Conservation (phyloP, 495 filamentous ascomycete species). For the Penicillium canariense region DNA sequence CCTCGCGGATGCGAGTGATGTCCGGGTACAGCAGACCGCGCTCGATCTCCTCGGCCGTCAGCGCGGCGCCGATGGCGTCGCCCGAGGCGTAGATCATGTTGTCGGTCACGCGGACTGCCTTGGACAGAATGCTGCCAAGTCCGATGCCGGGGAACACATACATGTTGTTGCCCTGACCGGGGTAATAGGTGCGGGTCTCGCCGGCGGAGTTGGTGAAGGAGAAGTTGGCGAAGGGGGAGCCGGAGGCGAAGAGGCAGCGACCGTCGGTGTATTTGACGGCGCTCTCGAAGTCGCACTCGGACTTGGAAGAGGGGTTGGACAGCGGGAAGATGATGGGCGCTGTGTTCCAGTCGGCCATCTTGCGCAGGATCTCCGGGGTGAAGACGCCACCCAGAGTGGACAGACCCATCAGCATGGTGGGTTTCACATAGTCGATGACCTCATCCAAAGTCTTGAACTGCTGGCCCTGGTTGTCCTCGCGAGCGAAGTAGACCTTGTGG, state of each 20-base stretch:
- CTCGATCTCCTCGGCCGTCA: slow-evolving; percentile 76
- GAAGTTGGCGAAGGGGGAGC: slow-evolving; percentile 84
- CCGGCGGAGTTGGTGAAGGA: slow-evolving; percentile 57
- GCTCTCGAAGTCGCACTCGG: slow-evolving; percentile 94
- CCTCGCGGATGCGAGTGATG: slow-evolving; percentile 85
- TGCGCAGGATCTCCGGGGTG: slow-evolving; percentile 79
- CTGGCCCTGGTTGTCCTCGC: slow-evolving; percentile 84
- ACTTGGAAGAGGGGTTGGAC: slow-evolving; percentile 91
- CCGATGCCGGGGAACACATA: slow-evolving; percentile 98
- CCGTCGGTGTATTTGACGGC: slow-evolving; percentile 87
- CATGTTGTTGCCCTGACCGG: slow-evolving; percentile 91
- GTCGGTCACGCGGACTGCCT: slow-evolving; percentile 85
- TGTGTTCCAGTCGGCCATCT: slow-evolving; percentile 79
- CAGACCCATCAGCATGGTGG: slow-evolving; percentile 90
- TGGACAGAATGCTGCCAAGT: slow-evolving; percentile 88
- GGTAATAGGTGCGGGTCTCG: slow-evolving; percentile 68
- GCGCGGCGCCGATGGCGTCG: slow-evolving; percentile 70
- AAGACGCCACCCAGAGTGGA: slow-evolving; percentile 94
- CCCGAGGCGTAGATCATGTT: slow-evolving; percentile 93
- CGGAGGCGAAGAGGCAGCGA: slow-evolving; percentile 88
- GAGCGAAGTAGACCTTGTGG: slow-evolving; percentile 97
- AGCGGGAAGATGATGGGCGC: slow-evolving; percentile 89
- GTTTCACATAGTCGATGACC: slow-evolving; percentile 89
- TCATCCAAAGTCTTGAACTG: slow-evolving; percentile 89
- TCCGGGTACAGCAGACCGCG: slow-evolving; percentile 90